Evolutionary conservation across 2,329 filamentous ascomycete species (phyloP), one percentile per base, ranked within the genome.

Genomic region (Fusarium albidum): DNA sequence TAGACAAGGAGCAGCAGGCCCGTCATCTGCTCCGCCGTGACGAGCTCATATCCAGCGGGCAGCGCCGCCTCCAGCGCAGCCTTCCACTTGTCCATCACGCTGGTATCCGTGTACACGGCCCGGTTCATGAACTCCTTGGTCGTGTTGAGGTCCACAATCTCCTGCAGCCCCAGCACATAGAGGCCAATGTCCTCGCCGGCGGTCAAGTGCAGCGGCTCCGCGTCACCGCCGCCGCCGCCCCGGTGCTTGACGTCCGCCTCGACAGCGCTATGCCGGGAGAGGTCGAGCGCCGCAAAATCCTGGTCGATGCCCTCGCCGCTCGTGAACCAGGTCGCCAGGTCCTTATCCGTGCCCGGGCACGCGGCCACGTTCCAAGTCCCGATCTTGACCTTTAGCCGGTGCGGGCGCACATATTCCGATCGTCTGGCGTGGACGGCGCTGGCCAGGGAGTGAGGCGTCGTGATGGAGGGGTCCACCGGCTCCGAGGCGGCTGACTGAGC

Each of bases 301-400:
- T 87, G 79, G 53, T 88, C 84, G 8, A 93, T 74, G 6, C 90
- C 91, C 66, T 89, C 84, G 13, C 89, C 90, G 10, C 86, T 80
- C 8, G 96, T 82, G 70, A 99, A 97, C 95, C 95, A 99, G 27
- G 84, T 85, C 8, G 86, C 89, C 6, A 99, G 77, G 69, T 98
- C 95, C 63, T 91, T 90, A 72, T 96, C 92, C 1, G 92, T 92
- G 18, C 90, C 92, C 11, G 90, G 86, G 60, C 90, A 87, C 2
- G 89, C 87, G 5, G 92, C 95, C 13, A 96, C 91, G 73, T 99
- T 99, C 95, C 95, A 99, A 0, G 91, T 89, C 34, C 94, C 95
- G 44, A 99, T 82, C 75, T 97, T 97, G 73, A 99, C 84, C 61
- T 87, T 88, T 64, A 96, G 85, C 43, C 83, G 83, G 70, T 87